Conservation (phyloP, 1,284 basidiomycete genomes). For the Athelia psychrophila region DNA sequence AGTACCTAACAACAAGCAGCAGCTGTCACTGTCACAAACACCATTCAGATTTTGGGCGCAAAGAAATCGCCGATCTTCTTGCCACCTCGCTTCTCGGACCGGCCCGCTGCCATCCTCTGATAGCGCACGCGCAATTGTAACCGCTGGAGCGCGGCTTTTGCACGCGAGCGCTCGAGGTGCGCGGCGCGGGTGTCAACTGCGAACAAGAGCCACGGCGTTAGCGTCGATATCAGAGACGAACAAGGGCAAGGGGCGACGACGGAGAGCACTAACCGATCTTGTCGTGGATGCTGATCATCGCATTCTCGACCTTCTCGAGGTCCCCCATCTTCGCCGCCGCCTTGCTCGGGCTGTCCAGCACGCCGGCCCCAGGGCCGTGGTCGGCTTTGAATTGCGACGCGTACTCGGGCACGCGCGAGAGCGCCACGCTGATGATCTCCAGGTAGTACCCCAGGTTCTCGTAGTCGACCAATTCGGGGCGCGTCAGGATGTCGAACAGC, state of each 20-base stretch:
- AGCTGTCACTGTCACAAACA: not conserved
- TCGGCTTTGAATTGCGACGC: no score
- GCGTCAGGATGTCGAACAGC: conserved; percentile 41
- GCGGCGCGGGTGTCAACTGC: conserved; percentile 69
- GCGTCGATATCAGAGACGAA: no score
- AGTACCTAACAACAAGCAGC: no score
- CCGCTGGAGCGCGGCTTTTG: conserved; percentile 63
- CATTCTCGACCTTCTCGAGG: conserved; percentile 43
- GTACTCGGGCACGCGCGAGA: conserved; percentile 58
- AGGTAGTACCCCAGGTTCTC: conserved; percentile 52
- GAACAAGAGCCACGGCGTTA: conserved; percentile 3
- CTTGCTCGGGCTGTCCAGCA: conserved; percentile 28
- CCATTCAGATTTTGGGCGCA: not conserved
- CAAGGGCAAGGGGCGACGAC: no score
- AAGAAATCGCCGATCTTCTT: not conserved
- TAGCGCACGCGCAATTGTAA: conserved; percentile 62
- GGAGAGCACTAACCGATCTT: conserved; percentile 52
- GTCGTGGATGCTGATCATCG: conserved; percentile 52
- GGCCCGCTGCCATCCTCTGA: conserved; percentile 41
- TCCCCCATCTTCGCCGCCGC: conserved; percentile 34
- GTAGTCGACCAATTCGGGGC: conserved; percentile 48
- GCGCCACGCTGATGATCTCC: conserved; percentile 49
- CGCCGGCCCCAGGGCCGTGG: no score
- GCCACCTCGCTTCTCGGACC: conserved; percentile 1
- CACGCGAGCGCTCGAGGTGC: conserved; percentile 67